Evolutionary conservation across 306 rosid genomes (phyloP), one percentile per base, ranked within the genome.

Genomic region (Quercus gilva): DNA sequence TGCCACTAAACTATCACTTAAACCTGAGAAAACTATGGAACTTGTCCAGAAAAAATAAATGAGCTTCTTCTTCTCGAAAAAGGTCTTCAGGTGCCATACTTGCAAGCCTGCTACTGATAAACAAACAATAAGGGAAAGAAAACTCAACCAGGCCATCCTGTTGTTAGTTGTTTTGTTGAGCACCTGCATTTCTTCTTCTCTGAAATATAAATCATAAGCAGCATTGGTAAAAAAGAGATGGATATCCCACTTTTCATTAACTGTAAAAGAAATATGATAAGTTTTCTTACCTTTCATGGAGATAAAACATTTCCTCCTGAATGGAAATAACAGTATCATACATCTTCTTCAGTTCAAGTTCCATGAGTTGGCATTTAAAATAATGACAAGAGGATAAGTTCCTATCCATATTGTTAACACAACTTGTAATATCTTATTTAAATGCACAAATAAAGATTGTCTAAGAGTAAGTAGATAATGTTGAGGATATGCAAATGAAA

Each of bases 31-130:
- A 67, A 56, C 57, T 29, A 18, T 33, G 25, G 33, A 69, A 75
- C 18, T 10, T 19, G 23, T 73, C 73, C 75, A 82, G 2, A 72
- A 75, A 43, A 79, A 74, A 64, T 85, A 77, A 95, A 95, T 95
- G 37, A 95, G 86, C 87, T 95, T 95, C 96, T 95, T 95, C 73
- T 95, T 95, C 94, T 92, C 89, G 59, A 95, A 95, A 88, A 91
- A 95, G 84, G 90, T 77, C 93, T 93, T 95, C 88, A 95, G 69
- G 81, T 95, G 98, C 99, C 97, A 93, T 71, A 90, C 35, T 77
- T 95, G 99, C 83, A 93, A 19, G 35, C 92, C 97, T 18, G 94
- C 97, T 17, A 95, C 99, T 1, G 93, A 89, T 75, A 89, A 84
- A 85, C 98, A 90, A 33, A 95, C 83, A 4, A 87, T 6, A 31